phyloP scores from a whole-genome alignment of 2,329 filamentous ascomycete species.

The Scorias spongiosa region DNA sequence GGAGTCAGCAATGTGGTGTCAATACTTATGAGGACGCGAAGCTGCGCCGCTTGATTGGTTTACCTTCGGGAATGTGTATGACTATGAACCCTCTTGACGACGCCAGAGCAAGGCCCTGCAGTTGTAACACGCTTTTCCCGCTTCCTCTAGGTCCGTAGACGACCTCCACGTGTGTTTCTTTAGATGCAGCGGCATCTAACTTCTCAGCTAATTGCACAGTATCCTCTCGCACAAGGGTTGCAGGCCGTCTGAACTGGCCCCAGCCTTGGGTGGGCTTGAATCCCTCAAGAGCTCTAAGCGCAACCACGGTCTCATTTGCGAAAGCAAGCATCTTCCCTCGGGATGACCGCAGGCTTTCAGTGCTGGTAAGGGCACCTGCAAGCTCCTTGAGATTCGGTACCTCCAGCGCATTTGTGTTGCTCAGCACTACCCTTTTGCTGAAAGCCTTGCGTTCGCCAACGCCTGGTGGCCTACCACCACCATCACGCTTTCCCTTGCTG shows the following conservation, averaged over 20 bases:
- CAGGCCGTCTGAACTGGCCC: constrained; percentile 70
- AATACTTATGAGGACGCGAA: constrained; percentile 6
- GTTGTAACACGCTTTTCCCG: constrained; percentile 74
- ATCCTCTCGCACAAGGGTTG: constrained; percentile 62
- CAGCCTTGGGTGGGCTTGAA: constrained; percentile 87
- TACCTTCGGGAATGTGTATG: constrained; percentile 79
- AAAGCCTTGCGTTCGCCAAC: constrained; percentile 74
- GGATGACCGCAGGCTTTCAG: constrained; percentile 4
- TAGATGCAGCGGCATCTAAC: constrained; percentile 22
- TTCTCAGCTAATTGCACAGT: constrained; percentile 52
- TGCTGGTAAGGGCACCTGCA: constrained; percentile 33
- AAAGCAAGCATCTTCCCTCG: constrained; percentile 54
- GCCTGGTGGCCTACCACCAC: constrained; percentile 13
- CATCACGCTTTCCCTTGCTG: constrained; percentile 16
- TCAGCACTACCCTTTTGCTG: constrained; percentile 78
- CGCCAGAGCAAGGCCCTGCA: constrained; percentile 72
- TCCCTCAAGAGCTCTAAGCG: constrained; percentile 66
- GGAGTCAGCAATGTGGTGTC: constrained; percentile 8
- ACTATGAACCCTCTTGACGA: constrained; percentile 79
- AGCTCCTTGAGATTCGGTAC: constrained; percentile 54
- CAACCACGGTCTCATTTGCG: constrained; percentile 56
- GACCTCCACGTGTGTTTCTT: constrained; percentile 47
- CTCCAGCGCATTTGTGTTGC: constrained; percentile 81
- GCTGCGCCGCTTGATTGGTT: constrained; percentile 11
- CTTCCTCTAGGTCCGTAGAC: constrained; percentile 57